phyloP scores from a whole-genome alignment of 2,329 filamentous ascomycete genomes.

The Biscogniauxia marginata region DNA sequence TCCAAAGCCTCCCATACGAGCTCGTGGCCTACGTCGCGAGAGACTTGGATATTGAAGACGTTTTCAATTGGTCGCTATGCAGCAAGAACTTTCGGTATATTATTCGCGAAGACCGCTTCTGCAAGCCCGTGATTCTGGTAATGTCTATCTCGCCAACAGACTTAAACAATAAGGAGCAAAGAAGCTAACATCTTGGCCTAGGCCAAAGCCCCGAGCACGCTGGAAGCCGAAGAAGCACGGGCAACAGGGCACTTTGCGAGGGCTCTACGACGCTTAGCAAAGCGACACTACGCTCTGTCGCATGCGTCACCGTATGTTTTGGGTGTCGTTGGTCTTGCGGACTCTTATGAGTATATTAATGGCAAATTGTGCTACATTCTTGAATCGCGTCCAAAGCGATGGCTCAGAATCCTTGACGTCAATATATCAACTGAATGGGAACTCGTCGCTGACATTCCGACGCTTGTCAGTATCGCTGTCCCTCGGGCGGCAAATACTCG shows the following conservation, averaged over 20 bases:
- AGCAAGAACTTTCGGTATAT: slow-evolving; percentile 51
- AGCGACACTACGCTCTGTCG: slow-evolving; percentile 59
- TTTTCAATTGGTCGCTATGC: slow-evolving; percentile 53
- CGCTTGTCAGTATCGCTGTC: slow-evolving; percentile 37
- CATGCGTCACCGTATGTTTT: slow-evolving; percentile 61
- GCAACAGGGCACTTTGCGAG: slow-evolving; percentile 41
- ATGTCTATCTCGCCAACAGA: slow-evolving; percentile 16
- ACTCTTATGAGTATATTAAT: slow-evolving; percentile 60
- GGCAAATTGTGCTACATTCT: slow-evolving; percentile 65
- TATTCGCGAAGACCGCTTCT: slow-evolving; percentile 54
- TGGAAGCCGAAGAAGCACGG: slow-evolving; percentile 34
- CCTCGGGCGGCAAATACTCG: slow-evolving; percentile 32
- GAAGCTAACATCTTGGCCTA: slow-evolving; percentile 30
- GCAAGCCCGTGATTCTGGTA: slow-evolving; percentile 58
- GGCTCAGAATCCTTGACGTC: slow-evolving; percentile 59
- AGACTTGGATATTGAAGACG: slow-evolving; percentile 56
- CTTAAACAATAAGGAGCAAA: background rate
- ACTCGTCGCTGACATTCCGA: slow-evolving; percentile 53
- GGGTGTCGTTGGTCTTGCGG: slow-evolving; percentile 57
- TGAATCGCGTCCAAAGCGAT: slow-evolving; percentile 35
- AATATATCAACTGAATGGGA: slow-evolving; percentile 49
- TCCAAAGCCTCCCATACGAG: slow-evolving; percentile 56
- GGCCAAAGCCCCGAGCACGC: slow-evolving; percentile 32
- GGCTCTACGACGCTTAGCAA: slow-evolving; percentile 58
- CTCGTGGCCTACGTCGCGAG: slow-evolving; percentile 59